A percentile compares a stretch with the other conserved stretches of the same genome.
phyloP scores from a whole-genome alignment of 169 alveolate species.

The Amoebophrya sp. region DNA sequence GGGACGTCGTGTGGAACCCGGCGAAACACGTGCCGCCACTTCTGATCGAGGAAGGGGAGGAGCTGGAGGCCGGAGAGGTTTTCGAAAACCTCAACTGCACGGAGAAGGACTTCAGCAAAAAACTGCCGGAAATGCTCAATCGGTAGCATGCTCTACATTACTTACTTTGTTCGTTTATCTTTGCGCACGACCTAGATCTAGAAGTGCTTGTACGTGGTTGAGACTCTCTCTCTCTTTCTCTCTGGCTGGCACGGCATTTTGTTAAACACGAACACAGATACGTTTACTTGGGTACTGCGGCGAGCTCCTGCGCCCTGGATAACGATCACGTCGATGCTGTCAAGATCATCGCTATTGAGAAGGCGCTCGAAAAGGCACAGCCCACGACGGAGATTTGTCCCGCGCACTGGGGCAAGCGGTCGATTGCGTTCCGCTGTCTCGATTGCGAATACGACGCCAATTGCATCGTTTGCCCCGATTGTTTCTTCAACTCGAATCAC shows the following conservation, averaged over 20 bases:
- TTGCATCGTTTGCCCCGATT: constrained; percentile 17
- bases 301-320: neutral
- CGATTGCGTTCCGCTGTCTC: constrained; percentile 13
- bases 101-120: no score
- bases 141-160: no score
- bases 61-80: neutral
- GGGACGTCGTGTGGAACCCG: neutral
- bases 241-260: no score
- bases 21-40: no score
- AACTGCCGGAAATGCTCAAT: no score
- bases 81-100: no score
- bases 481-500: constrained; percentile 4
- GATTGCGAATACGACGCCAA: constrained; percentile 13
- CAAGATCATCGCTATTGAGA: neutral
- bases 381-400: neutral
- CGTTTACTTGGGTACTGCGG: neutral
- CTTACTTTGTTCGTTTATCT: no score
- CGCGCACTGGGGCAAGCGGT: neutral
- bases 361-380: neutral
- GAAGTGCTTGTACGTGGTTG: no score
- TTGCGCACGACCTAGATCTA: no score
- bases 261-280: no score
- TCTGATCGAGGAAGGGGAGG: neutral
- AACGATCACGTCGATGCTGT: neutral
- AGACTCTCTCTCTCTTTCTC: neutral